Percentiles rank a stretch among this genome's conserved stretches.
phyloP scores from a whole-genome alignment of 768 basidiomycete species.

The Psilocybe cubensis region DNA sequence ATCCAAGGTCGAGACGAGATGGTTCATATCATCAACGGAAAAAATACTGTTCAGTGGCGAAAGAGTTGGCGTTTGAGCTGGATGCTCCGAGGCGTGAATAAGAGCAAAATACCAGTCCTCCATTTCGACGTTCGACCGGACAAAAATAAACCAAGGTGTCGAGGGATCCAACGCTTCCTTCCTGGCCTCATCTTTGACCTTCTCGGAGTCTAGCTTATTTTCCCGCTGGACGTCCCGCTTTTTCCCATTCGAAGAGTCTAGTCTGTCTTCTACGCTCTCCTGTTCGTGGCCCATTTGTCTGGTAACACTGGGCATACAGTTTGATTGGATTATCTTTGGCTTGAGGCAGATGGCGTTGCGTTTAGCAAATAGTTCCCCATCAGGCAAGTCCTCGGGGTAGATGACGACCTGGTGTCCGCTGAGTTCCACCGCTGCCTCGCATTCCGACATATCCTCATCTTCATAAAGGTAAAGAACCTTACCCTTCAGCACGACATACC shows the following conservation, averaged over 20 bases:
- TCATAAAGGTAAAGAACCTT: slow-evolving; percentile 92
- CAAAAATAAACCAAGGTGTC: slow-evolving; percentile 93
- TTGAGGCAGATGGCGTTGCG: slow-evolving; percentile 85
- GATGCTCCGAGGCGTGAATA: slow-evolving; percentile 70
- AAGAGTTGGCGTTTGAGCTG: slow-evolving; percentile 64
- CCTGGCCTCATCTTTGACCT: slow-evolving; percentile 46
- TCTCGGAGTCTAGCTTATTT: slow-evolving; percentile 37
- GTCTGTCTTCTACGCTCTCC: slow-evolving; percentile 33
- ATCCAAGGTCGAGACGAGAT: slow-evolving; percentile 84
- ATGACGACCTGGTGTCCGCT: slow-evolving; percentile 77
- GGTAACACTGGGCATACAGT: slow-evolving; percentile 51
- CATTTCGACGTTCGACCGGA: slow-evolving; percentile 87
- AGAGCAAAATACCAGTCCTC: slow-evolving; percentile 96
- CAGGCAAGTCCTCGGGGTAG: slow-evolving; percentile 72
- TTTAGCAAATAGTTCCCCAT: slow-evolving; percentile 91
- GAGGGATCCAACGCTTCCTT: slow-evolving; percentile 55
- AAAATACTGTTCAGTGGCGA: slow-evolving; percentile 68
- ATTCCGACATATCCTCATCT: slow-evolving; percentile 89
- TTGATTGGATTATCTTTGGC: slow-evolving; percentile 45
- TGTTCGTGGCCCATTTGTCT: slow-evolving; percentile 51
- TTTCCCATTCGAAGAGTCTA: slow-evolving; percentile 30
- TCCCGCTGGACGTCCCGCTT: slow-evolving; percentile 44
- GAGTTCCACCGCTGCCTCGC: slow-evolving; percentile 89
- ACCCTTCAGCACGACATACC: slow-evolving; percentile 92
- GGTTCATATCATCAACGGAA: slow-evolving; percentile 76